Conservation (phyloP, 805 yeast species). For the Starmera dryadoides region DNA sequence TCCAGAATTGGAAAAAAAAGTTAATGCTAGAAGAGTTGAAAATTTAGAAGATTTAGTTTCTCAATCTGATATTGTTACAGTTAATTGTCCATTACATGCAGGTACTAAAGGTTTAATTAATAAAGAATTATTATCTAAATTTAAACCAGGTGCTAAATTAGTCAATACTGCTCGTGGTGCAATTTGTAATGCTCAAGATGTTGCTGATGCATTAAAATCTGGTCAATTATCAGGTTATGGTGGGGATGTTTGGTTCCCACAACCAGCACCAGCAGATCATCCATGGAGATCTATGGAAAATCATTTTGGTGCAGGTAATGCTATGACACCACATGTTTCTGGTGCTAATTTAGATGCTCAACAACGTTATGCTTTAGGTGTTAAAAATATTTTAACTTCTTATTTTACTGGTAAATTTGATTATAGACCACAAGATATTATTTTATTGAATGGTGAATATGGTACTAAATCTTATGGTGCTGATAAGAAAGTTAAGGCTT, state of each 20-base stretch:
- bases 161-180: slow-evolving; percentile 84
- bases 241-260: slow-evolving; percentile 84
- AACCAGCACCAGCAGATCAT: slow-evolving; percentile 71
- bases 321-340: slow-evolving; percentile 78
- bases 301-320: slow-evolving; percentile 68
- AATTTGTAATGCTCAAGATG: slow-evolving; percentile 63
- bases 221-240: slow-evolving; percentile 77
- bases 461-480: slow-evolving; percentile 69
- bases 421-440: slow-evolving; percentile 71
- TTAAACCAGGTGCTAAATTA: slow-evolving; percentile 67
- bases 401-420: slow-evolving; percentile 57
- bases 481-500: slow-evolving; percentile 27
- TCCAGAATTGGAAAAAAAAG: slow-evolving; percentile 46
- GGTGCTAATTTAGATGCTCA: slow-evolving; percentile 82
- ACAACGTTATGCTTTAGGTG: slow-evolving; percentile 64
- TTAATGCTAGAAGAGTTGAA: slow-evolving; percentile 54
- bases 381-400: slow-evolving; percentile 53
- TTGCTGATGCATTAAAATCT: slow-evolving; percentile 61
- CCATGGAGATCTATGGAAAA: slow-evolving; percentile 72
- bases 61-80: slow-evolving; percentile 65
- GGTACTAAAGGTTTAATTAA: slow-evolving; percentile 61
- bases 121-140: slow-evolving; percentile 56
- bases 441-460: slow-evolving; percentile 64
- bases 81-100: slow-evolving; percentile 73
- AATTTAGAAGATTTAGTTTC: slow-evolving; percentile 57